Conservation (phyloP, 2,329 filamentous ascomycete genomes). For the Curvularia hawaiiensis region DNA sequence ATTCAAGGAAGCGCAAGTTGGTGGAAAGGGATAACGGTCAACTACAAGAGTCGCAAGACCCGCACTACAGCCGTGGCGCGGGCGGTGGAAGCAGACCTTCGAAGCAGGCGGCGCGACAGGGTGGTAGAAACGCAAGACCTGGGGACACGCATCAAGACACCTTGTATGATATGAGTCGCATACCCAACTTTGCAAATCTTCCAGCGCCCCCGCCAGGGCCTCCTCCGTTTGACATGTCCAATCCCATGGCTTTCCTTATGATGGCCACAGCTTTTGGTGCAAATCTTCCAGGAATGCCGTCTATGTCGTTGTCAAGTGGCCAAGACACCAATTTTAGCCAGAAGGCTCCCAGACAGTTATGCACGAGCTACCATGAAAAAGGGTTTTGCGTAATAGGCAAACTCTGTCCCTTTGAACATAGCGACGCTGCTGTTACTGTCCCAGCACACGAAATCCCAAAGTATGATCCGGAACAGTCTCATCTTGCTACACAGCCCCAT, state of each 20-base stretch:
- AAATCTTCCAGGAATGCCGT: conserved; percentile 49
- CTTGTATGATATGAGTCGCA: conserved; percentile 13
- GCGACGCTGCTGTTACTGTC: conserved; percentile 42
- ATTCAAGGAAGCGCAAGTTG: conserved; percentile 61
- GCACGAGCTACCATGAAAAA: conserved; percentile 73
- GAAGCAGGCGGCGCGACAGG: conserved; percentile 65
- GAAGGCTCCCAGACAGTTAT: conserved; percentile 54
- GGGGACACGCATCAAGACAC: conserved; percentile 14
- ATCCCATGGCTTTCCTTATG: conserved; percentile 66
- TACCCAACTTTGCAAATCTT: conserved; percentile 29
- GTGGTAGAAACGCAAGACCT: conserved; percentile 20
- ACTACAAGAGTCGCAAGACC: conserved; percentile 47
- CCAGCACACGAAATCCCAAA: conserved; percentile 45
- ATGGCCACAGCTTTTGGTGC: conserved; percentile 59
- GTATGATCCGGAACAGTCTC: conserved; percentile 64
- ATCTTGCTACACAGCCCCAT: conserved; percentile 35
- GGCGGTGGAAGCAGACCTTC: conserved; percentile 47
- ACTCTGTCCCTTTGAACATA: conserved; percentile 73
- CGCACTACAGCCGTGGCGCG: conserved; percentile 41
- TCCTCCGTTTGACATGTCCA: conserved; percentile 61
- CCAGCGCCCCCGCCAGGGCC: conserved; percentile 54
- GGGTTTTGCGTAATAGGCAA: conserved; percentile 73
- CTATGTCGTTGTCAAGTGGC: conserved; percentile 39
- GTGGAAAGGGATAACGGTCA: conserved; percentile 59
- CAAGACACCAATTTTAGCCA: conserved; percentile 32